A percentile compares a stretch with the other conserved stretches of the same genome.
phyloP scores from a whole-genome alignment of 2,329 filamentous ascomycete genomes.

The Pseudogymnoascus sp. region DNA sequence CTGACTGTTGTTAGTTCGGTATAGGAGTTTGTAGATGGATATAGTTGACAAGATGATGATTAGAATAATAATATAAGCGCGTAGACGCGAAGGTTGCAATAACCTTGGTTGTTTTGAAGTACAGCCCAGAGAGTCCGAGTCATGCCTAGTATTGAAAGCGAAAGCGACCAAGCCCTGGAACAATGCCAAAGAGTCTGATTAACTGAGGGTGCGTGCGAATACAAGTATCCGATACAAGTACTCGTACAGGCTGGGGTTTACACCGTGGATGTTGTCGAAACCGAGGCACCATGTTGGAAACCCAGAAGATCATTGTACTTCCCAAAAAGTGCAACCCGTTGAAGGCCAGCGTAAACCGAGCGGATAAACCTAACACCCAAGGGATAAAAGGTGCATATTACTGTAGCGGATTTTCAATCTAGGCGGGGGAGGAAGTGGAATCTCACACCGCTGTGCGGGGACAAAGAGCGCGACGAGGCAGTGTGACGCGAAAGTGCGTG shows the following conservation, averaged over 20 bases:
- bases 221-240: not conserved
- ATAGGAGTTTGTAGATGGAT: not conserved
- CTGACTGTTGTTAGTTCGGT: not conserved
- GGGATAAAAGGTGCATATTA: not conserved
- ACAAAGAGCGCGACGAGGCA: not conserved
- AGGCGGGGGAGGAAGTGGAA: not conserved
- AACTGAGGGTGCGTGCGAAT: not conserved
- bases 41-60: not conserved
- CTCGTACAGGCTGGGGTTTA: not conserved
- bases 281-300: not conserved
- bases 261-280: not conserved
- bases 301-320: not conserved
- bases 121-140: not conserved
- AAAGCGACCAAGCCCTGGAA: not conserved
- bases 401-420: not conserved
- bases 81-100: not conserved
- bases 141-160: not conserved
- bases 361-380: not conserved
- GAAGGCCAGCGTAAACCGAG: not conserved
- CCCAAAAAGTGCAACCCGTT: not conserved
- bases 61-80: constrained; percentile 4
- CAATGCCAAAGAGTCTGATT: not conserved
- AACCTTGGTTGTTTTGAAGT: not conserved
- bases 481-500: constrained; percentile 7
- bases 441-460: not conserved